Evolutionary conservation across 192 early-diverging fungal genomes (phyloP).

Genomic region (Linnemannia hyalina): DNA sequence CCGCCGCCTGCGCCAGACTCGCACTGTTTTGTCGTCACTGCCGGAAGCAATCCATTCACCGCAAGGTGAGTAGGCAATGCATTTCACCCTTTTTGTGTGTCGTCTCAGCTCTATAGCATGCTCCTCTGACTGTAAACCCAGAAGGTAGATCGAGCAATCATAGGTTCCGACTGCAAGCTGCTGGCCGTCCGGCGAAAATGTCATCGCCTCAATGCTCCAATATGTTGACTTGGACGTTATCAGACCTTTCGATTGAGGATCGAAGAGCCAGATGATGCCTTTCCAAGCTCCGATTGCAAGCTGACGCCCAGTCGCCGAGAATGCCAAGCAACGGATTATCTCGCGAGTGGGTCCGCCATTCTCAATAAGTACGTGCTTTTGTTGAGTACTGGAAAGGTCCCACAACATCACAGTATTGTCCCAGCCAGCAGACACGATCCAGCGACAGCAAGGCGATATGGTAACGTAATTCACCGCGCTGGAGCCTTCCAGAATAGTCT

Average conservation of each 20-base stretch:
- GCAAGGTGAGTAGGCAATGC: background rate
- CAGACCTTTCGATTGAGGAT: too few species aligned
- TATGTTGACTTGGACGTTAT: too few species aligned
- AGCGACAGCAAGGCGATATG: background rate
- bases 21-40: background rate
- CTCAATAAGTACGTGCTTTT: background rate
- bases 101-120: too few species aligned
- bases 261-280: too few species aligned
- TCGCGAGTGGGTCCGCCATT: background rate
- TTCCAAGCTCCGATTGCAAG: background rate
- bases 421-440: background rate
- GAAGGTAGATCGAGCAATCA: background rate
- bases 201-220: too few species aligned
- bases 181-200: too few species aligned
- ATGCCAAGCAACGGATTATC: background rate
- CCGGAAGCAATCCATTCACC: background rate
- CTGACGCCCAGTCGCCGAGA: background rate
- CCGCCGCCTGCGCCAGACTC: background rate
- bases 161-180: too few species aligned
- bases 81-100: background rate
- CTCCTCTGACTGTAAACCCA: background rate
- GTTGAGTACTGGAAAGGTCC: background rate
- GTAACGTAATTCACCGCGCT: too few species aligned
- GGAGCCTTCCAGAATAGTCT: too few species aligned
- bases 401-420: background rate